Evolutionary conservation across 495 filamentous ascomycete species (phyloP).

Genomic region (Xylaria sp.): DNA sequence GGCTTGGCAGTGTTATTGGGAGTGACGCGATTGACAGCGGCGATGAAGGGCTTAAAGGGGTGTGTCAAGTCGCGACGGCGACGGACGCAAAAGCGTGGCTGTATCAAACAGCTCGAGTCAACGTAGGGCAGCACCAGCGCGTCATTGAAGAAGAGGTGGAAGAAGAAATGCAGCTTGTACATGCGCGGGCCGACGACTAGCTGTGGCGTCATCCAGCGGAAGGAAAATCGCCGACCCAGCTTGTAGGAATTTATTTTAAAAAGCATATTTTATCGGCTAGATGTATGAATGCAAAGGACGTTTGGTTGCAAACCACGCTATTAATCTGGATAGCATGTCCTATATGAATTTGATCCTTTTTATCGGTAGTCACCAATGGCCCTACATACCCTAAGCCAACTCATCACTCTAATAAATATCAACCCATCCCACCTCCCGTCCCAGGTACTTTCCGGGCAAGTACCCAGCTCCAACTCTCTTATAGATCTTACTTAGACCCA

Average conservation of each 20-base stretch:
- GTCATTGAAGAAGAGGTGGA: not conserved
- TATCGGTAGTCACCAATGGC: not conserved
- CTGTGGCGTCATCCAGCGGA: not conserved
- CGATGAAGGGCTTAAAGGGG: not conserved
- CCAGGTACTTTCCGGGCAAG: conserved; percentile 15
- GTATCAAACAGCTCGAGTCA: not conserved
- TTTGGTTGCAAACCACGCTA: no score
- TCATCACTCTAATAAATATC: conserved; percentile 3
- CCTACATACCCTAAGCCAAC: not conserved
- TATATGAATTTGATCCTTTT: no score
- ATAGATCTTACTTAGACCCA: not conserved
- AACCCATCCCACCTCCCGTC: not conserved
- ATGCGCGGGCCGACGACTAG: not conserved
- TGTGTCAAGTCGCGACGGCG: not conserved
- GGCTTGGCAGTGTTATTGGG: not conserved
- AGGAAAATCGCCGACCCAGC: not conserved
- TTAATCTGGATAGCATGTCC: no score
- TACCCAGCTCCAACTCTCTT: conserved; percentile 14
- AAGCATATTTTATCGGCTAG: no score
- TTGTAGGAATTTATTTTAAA: no score
- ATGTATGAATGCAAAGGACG: no score
- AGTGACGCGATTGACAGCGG: not conserved
- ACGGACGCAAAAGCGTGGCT: not conserved
- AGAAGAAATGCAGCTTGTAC: conserved; percentile 3
- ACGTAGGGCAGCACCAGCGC: conserved; percentile 5